A percentile compares a stretch with the other conserved stretches of the same genome.
These are phyloP conservation scores for Scorias spongiosa DNA, from an alignment of 2,329 filamentous ascomycete genomes.

Conservation along the genomic window DNA sequence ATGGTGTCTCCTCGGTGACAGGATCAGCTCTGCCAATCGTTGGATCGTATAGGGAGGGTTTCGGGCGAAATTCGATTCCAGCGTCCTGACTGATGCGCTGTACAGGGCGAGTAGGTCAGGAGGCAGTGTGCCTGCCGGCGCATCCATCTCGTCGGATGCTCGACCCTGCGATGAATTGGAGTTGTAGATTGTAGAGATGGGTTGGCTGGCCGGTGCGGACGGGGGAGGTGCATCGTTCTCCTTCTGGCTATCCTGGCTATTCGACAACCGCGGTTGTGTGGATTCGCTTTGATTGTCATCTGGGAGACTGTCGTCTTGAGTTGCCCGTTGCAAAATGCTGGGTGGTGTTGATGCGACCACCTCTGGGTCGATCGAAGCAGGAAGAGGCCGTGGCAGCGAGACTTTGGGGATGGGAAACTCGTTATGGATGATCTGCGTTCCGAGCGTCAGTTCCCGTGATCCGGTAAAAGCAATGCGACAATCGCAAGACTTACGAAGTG, in stretches of 20 bases:
- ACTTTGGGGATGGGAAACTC: constrained; percentile 59
- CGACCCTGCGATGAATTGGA: neutral
- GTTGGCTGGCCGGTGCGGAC: constrained; percentile 14
- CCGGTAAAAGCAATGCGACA: too few relatives aligned
- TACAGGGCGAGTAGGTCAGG: constrained; percentile 45
- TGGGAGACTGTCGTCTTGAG: constrained; percentile 9
- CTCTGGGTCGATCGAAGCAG: constrained; percentile 22
- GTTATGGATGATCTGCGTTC: constrained; percentile 51
- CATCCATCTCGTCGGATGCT: neutral
- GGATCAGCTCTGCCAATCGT: constrained; percentile 72
- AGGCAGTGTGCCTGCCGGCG: constrained; percentile 37
- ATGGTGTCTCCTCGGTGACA: constrained; percentile 66
- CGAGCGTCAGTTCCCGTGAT: too few relatives aligned
- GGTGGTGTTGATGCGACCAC: constrained; percentile 16
- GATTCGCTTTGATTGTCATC: constrained; percentile 8
- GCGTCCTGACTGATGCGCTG: constrained; percentile 13
- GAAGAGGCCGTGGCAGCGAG: constrained; percentile 28
- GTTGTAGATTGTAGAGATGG: neutral
- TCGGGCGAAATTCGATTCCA: constrained; percentile 44
- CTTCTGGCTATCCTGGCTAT: constrained; percentile 46
- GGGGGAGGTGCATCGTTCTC: constrained; percentile 45
- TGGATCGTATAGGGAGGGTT: constrained; percentile 87
- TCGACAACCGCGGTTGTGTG: constrained; percentile 4
- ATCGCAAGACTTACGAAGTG: constrained; percentile 38
- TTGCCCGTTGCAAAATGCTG: constrained; percentile 4